These are phyloP conservation scores for Russula sp. DNA, from an alignment of 768 basidiomycete genomes.

Conservation along the genomic window DNA sequence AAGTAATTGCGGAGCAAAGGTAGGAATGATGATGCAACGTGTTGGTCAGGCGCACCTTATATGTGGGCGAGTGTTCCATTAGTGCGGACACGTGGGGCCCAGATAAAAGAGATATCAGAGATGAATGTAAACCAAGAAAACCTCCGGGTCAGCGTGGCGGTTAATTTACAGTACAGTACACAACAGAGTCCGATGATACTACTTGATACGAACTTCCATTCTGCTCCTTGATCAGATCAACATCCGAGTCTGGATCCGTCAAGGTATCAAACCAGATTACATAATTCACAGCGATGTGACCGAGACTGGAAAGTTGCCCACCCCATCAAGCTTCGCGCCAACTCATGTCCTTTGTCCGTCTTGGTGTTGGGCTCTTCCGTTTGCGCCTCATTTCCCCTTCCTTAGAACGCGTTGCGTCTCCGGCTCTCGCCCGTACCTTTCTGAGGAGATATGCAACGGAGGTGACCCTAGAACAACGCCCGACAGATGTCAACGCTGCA, in stretches of 20 bases:
- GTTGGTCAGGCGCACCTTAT: not conserved
- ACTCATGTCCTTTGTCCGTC: slow-evolving; percentile 21
- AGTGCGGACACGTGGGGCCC: not conserved
- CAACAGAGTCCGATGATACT: no score
- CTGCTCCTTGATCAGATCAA: no score
- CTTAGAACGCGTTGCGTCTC: not conserved
- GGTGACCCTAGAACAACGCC: slow-evolving; percentile 28
- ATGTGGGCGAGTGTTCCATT: not conserved
- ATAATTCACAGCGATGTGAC: not conserved
- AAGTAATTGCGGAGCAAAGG: not conserved
- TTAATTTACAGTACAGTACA: not conserved
- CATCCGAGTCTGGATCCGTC: no score
- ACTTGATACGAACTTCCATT: no score
- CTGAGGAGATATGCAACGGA: slow-evolving; percentile 37
- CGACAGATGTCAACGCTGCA: slow-evolving; percentile 35
- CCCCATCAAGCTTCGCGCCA: not conserved
- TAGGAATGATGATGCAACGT: slow-evolving; percentile 8
- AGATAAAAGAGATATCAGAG: not conserved
- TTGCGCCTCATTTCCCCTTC: slow-evolving; percentile 6
- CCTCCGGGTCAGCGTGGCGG: not conserved
- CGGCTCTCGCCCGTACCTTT: slow-evolving; percentile 23
- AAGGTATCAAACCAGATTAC: not conserved
- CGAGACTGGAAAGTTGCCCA: no score
- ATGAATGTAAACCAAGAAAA: not conserved
- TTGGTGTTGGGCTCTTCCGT: slow-evolving; percentile 12